Conservation (phyloP, 2,329 filamentous ascomycete genomes). For the Pseudogymnoascus sp. region DNA sequence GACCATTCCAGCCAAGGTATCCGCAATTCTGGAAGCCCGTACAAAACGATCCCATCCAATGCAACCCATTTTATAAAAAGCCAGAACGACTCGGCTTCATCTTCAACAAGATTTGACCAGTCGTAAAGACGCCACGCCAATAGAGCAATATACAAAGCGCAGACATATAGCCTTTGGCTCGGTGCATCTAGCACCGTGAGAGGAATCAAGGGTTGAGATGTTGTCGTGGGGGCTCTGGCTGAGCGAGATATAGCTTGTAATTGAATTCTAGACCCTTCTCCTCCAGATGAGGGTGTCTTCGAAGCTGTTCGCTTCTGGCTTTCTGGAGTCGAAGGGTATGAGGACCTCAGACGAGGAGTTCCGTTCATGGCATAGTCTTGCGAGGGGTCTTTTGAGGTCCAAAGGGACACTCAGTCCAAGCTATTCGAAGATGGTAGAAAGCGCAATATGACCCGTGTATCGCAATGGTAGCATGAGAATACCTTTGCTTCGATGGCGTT, state of each 20-base stretch:
- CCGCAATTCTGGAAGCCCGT: conserved; percentile 75
- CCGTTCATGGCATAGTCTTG: conserved; percentile 57
- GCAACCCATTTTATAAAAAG: conserved; percentile 90
- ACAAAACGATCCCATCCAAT: conserved; percentile 71
- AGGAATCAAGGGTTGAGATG: conserved; percentile 63
- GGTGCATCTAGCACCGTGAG: conserved; percentile 79
- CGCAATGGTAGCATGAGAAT: background rate
- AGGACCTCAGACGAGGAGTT: conserved; percentile 76
- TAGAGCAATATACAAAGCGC: conserved; percentile 69
- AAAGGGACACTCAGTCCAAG: conserved; percentile 5
- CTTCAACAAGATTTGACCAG: conserved; percentile 69
- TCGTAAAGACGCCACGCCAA: conserved; percentile 83
- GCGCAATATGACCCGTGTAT: background rate
- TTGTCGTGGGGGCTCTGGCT: conserved; percentile 15
- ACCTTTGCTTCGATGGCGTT: background rate
- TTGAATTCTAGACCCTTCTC: conserved; percentile 18
- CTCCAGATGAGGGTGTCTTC: conserved; percentile 26
- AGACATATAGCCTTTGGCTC: conserved; percentile 80
- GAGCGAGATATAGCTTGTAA: conserved; percentile 24
- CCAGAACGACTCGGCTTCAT: conserved; percentile 81
- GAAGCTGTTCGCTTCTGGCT: conserved; percentile 33
- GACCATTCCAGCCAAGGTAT: conserved; percentile 97
- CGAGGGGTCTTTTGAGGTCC: conserved; percentile 7
- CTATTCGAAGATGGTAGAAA: background rate
- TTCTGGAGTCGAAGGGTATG: conserved; percentile 70